Conservation (phyloP, 768 basidiomycete genomes). For the Hericium rajendrae region DNA sequence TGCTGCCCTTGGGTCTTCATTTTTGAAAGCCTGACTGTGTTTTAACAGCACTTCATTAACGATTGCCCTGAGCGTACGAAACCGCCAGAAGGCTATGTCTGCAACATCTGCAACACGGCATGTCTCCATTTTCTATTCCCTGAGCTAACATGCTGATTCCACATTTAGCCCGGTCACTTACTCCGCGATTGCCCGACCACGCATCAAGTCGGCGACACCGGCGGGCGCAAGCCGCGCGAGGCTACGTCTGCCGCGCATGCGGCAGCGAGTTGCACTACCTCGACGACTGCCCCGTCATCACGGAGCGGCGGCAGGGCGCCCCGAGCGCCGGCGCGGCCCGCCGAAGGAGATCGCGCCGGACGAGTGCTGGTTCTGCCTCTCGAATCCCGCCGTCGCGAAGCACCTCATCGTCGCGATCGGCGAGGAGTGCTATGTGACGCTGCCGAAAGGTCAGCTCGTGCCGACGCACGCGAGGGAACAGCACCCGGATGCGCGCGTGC, state of each 20-base stretch:
- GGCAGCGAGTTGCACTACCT: constrained; percentile 80
- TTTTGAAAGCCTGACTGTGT: neutral
- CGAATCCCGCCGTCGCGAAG: constrained; percentile 88
- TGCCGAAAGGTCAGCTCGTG: constrained; percentile 94
- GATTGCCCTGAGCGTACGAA: constrained; percentile 66
- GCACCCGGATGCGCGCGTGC: constrained; percentile 24
- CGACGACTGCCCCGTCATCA: constrained; percentile 74
- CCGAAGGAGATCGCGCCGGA: constrained; percentile 78
- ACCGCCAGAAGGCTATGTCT: constrained; percentile 80
- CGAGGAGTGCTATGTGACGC: constrained; percentile 83
- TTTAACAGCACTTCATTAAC: constrained; percentile 59
- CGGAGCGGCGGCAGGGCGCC: constrained; percentile 31
- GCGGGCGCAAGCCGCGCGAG: constrained; percentile 71
- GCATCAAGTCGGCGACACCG: constrained; percentile 71
- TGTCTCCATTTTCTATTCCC: constrained; percentile 27
- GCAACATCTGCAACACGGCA: constrained; percentile 65
- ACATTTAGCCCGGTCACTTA: constrained; percentile 68
- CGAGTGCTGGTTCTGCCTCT: constrained; percentile 98
- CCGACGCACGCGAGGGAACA: constrained; percentile 58
- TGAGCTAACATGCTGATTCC: neutral
- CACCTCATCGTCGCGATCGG: constrained; percentile 95
- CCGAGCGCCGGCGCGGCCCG: constrained; percentile 35
- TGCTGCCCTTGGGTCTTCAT: neutral
- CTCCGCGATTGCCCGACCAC: constrained; percentile 83
- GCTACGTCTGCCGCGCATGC: constrained; percentile 89